Evolutionary conservation across 257 asterid species (phyloP), one percentile per base, ranked within the genome.

Genomic region (Penstemon davidsonii): DNA sequence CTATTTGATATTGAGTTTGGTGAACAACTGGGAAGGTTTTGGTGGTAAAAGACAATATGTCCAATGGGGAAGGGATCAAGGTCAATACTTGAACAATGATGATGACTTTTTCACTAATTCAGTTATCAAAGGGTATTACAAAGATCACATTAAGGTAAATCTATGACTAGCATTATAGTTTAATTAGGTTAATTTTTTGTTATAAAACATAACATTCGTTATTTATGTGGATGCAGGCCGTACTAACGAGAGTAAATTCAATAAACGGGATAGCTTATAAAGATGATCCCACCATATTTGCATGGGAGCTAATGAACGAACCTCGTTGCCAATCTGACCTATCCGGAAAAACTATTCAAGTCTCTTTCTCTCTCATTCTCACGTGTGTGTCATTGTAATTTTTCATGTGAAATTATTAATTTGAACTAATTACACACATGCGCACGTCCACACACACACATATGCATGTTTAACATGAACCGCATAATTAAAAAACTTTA

Each of bases 271-370:
- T 74, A 11, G 62, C 75, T 0, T 82, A 79, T 4, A 76, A 76
- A 79, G 83, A 77, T 39, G 87, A 82, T 64, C 53, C 82, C 8
- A 70, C 82, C 70, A 76, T 80, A 8, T 59, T 80, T 62, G 80
- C 75, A 66, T 78, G 81, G 85, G 88, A 83, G 72, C 84, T 83
- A 18, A 78, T 83, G 74, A 83, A 83, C n/a, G 88, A 83, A 56
- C 82, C 88, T 6, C 84, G 84, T 64, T 75, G 76, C 66, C 77
- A 73, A 70, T 74, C 81, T 1, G 81, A 83, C 63, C 74, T 73
- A 51, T 80, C 84, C 3, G 88, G 86, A 43, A 80, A 78, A 70
- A 10, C 78, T 15, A 0, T 83, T 18, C 83, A 83, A 39, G 88
- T 80, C 7, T 15, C 5, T 36, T 5, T 52, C 9, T 49, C n/a